phyloP scores from a whole-genome alignment of 139 green algal species.

The Limnomonas spitsbergensis region DNA sequence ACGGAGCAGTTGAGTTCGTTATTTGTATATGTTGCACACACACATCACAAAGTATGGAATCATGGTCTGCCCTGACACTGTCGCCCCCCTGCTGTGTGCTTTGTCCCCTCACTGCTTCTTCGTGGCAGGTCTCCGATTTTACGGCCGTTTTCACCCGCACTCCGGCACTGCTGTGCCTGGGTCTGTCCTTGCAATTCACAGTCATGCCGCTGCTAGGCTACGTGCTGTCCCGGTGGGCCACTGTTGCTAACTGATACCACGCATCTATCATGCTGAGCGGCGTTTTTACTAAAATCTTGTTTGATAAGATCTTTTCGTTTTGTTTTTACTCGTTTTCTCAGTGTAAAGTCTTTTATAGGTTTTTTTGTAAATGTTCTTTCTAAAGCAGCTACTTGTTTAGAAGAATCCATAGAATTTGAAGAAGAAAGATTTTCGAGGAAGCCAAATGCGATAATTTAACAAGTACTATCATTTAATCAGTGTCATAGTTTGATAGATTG shows the following conservation, averaged over 20 bases:
- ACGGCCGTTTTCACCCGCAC: constrained; percentile 27
- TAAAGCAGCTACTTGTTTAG: too few relatives aligned
- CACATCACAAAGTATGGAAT: neutral
- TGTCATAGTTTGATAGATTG: too few relatives aligned
- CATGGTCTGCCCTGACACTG: neutral
- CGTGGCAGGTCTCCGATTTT: constrained; percentile 40
- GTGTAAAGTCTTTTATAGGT: too few relatives aligned
- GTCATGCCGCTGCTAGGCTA: constrained; percentile 73
- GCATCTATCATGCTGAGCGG: constrained; percentile 44
- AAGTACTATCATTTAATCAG: too few relatives aligned
- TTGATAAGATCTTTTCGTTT: too few relatives aligned
- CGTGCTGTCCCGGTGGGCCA: constrained; percentile 34
- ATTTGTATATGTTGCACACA: neutral
- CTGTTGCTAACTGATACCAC: constrained; percentile 10
- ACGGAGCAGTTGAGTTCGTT: neutral
- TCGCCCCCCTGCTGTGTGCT: neutral
- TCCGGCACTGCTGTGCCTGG: constrained; percentile 54
- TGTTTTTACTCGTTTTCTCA: too few relatives aligned
- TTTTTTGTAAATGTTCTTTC: too few relatives aligned
- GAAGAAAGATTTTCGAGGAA: too few relatives aligned
- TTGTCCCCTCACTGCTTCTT: neutral
- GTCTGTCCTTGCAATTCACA: constrained; percentile 69
- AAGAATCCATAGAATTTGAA: too few relatives aligned
- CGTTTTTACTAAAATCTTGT: neutral
- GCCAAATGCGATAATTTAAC: too few relatives aligned